These are phyloP conservation scores for Dendrothele bispora DNA, from an alignment of 768 basidiomycete genomes.

Conservation along the genomic window DNA sequence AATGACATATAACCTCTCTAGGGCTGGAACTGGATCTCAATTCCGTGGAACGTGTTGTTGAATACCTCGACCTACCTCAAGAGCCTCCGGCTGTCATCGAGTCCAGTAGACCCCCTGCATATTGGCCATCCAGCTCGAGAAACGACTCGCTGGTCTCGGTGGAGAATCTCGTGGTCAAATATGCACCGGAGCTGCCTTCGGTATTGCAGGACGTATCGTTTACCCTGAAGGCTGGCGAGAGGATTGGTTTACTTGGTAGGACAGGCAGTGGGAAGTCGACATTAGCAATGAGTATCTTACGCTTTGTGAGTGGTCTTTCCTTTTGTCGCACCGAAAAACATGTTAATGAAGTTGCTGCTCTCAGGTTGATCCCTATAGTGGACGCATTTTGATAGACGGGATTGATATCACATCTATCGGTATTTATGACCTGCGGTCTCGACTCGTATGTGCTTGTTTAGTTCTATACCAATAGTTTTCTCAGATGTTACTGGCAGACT, in stretches of 20 bases:
- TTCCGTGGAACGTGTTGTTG: slow-evolving; percentile 88
- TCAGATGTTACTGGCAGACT: slow-evolving; percentile 44
- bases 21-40: too few relatives aligned
- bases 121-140: slow-evolving; percentile 83
- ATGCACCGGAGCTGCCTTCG: slow-evolving; percentile 80
- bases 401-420: slow-evolving; percentile 88
- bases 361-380: slow-evolving; percentile 72
- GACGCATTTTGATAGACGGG: slow-evolving; percentile 81
- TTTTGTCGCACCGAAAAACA: not conserved
- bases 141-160: slow-evolving; percentile 61
- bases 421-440: slow-evolving; percentile 77
- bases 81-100: slow-evolving; percentile 81
- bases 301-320: slow-evolving; percentile 58
- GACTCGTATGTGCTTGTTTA: slow-evolving; percentile 60
- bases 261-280: slow-evolving; percentile 86
- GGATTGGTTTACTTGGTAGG: slow-evolving; percentile 78
- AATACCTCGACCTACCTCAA: slow-evolving; percentile 88
- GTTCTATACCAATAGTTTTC: slow-evolving; percentile 24
- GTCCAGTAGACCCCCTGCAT: slow-evolving; percentile 77
- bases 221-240: slow-evolving; percentile 65
- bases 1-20: too few relatives aligned
- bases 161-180: slow-evolving; percentile 77
- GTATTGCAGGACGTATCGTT: slow-evolving; percentile 81
- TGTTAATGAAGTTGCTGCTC: not conserved
- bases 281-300: slow-evolving; percentile 80